These are phyloP conservation scores for Aureococcus anophagefferens DNA, from an alignment of 108 stramenopile genomes.

Conservation along the genomic window DNA sequence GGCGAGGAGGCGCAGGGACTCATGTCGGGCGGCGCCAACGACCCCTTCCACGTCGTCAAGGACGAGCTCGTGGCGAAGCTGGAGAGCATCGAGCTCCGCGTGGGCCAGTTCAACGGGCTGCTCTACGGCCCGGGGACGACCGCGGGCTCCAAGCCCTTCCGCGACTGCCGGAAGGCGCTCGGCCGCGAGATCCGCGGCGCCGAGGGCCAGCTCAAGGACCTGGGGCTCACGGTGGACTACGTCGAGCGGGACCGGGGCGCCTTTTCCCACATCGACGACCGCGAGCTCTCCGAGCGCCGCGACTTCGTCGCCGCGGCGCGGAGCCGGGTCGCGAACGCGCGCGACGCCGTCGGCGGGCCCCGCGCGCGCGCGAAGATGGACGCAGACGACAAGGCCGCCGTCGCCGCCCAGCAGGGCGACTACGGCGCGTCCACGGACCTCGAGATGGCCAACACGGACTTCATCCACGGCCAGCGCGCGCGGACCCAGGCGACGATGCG, in stretches of 20 bases:
- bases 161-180: background rate
- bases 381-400: constrained; percentile 15
- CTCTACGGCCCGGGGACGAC: background rate
- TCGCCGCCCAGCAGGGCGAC: constrained; percentile 6
- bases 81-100: background rate
- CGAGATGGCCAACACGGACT: constrained; percentile 28
- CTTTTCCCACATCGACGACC: constrained; percentile 27
- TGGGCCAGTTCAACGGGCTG: background rate
- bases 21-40: too few relatives aligned
- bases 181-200: background rate
- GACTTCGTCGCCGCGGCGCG: constrained; percentile 23
- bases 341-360: constrained; percentile 17
- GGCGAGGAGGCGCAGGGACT: too few relatives aligned
- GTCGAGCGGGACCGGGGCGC: constrained; percentile 26
- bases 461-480: constrained; percentile 23
- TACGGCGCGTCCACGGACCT: constrained; percentile 17
- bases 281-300: constrained; percentile 20
- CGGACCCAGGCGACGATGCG: background rate
- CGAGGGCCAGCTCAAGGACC: background rate
- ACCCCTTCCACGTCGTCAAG: background rate
- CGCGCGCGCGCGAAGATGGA: constrained; percentile 23
- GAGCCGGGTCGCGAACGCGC: constrained; percentile 16
- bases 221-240: background rate
- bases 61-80: background rate
- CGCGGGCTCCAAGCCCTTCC: background rate